phyloP scores from a whole-genome alignment of 345 rosid species.

The Salix viminalis region DNA sequence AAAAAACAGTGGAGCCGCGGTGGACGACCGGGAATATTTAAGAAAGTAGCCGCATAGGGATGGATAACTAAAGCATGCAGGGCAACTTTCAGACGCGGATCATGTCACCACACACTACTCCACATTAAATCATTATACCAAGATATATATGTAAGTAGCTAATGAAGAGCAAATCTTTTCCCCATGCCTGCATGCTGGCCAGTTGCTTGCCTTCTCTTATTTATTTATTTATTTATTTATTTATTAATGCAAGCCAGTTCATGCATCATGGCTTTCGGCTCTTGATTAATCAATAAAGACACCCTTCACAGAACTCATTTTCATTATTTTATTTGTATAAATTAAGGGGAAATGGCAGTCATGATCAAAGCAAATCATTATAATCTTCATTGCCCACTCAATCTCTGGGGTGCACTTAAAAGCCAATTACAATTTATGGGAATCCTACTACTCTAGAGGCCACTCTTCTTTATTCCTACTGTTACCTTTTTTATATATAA shows the following conservation, averaged over 20 bases:
- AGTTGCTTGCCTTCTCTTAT: no score
- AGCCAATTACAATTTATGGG: slow-evolving; percentile 4
- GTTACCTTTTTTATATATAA: neutral
- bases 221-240: no score
- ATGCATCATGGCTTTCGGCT: neutral
- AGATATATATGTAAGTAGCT: neutral
- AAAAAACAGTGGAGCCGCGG: no score
- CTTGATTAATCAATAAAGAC: neutral
- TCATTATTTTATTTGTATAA: neutral
- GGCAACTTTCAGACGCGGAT: neutral
- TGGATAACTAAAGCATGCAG: neutral
- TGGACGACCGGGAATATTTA: neutral
- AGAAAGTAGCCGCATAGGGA: neutral
- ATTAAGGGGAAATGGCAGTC: slow-evolving; percentile 7
- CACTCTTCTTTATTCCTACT: neutral
- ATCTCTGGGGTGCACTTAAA: neutral
- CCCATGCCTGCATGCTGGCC: no score
- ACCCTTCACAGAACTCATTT: neutral
- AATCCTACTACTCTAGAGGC: neutral
- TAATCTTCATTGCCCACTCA: slow-evolving; percentile 16
- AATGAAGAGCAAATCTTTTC: slow-evolving; percentile 3
- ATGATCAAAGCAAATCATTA: slow-evolving; percentile 25
- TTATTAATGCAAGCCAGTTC: no score
- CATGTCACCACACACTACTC: neutral
- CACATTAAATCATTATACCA: neutral